These are phyloP conservation scores for Colletotrichum horii DNA, from an alignment of 2,329 filamentous ascomycete genomes.

Conservation along the genomic window DNA sequence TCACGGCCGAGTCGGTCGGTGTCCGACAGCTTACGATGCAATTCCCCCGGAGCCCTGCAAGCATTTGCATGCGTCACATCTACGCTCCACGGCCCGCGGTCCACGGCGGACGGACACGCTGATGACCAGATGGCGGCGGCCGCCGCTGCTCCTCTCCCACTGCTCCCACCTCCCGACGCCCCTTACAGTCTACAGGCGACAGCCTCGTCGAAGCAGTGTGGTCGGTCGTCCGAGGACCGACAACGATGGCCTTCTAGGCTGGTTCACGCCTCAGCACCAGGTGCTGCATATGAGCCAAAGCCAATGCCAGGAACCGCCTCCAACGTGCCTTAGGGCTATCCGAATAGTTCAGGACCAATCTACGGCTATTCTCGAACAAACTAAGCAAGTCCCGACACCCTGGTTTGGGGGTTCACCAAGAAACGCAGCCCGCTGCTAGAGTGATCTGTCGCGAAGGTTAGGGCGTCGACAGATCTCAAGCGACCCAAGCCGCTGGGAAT, in stretches of 20 bases:
- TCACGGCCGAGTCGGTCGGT: slow-evolving; percentile 11
- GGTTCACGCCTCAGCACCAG: not conserved
- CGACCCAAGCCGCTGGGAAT: slow-evolving; percentile 23
- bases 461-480: slow-evolving; percentile 25
- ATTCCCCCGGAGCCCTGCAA: not conserved
- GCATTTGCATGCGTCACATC: not conserved
- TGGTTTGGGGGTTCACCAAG: slow-evolving; percentile 25
- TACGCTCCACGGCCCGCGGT: not conserved
- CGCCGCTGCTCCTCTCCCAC: not conserved
- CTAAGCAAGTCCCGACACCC: slow-evolving; percentile 22
- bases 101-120: not conserved
- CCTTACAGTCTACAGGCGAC: not conserved
- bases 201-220: not conserved
- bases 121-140: not conserved
- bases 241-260: not conserved
- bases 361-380: slow-evolving; percentile 19
- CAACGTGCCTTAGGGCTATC: slow-evolving; percentile 10
- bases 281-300: not conserved
- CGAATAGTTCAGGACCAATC: slow-evolving; percentile 9
- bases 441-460: slow-evolving; percentile 24
- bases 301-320: slow-evolving; percentile 6
- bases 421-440: slow-evolving; percentile 24
- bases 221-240: not conserved
- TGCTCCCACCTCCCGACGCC: not conserved
- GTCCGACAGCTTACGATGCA: not conserved